Percentiles rank a stretch among this genome's conserved stretches.
These are phyloP conservation scores for Eragrostis tef DNA, from an alignment of 202 grass and related monocot genomes.

Conservation along the genomic window DNA sequence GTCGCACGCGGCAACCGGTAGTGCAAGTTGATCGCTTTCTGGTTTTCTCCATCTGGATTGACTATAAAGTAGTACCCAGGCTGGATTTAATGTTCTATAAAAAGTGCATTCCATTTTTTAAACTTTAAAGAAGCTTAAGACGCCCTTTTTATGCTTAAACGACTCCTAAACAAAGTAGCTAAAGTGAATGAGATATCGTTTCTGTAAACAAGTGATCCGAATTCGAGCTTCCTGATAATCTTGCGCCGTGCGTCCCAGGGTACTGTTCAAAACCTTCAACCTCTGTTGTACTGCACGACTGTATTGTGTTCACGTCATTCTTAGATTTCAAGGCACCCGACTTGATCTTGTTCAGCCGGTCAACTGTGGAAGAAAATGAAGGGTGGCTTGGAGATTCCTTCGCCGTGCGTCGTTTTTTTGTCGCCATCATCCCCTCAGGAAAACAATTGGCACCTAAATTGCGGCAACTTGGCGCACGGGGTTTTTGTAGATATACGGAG, in stretches of 20 bases:
- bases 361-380: neutral
- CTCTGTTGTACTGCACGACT: neutral
- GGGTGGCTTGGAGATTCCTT: neutral
- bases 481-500: neutral
- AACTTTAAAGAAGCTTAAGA: neutral
- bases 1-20: neutral
- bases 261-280: too few relatives aligned
- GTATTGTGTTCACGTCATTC: too few relatives aligned
- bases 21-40: neutral
- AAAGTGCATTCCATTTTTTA: too few relatives aligned
- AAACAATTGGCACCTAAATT: neutral
- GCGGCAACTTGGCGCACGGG: neutral
- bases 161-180: too few relatives aligned
- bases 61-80: neutral
- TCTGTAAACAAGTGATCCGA: too few relatives aligned
- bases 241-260: too few relatives aligned
- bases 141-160: too few relatives aligned
- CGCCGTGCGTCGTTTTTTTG: neutral
- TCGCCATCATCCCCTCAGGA: too few relatives aligned
- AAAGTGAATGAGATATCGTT: too few relatives aligned
- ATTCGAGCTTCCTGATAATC: too few relatives aligned
- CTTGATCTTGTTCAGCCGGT: neutral
- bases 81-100: neutral
- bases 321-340: too few relatives aligned
- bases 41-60: neutral